Evolutionary conservation across 164 flowering plant species (phyloP).

Genomic region (Berberis vulgaris): DNA sequence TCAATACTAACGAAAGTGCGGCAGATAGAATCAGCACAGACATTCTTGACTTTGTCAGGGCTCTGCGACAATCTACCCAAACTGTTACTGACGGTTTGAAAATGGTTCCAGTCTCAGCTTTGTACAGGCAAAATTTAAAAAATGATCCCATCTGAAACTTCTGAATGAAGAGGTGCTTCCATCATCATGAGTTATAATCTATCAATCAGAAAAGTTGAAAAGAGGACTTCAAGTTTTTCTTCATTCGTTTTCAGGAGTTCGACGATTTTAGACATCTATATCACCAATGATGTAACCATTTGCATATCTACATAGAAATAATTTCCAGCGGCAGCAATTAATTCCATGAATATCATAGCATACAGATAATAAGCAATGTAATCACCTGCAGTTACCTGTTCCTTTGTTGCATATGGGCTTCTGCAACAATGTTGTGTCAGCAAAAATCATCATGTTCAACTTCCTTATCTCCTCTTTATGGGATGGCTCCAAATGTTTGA

Average conservation of each 20-base stretch:
- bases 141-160: too few relatives aligned
- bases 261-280: background rate
- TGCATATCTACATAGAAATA: background rate
- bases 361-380: background rate
- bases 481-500: slow-evolving; percentile 42
- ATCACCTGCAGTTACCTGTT: background rate
- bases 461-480: slow-evolving; percentile 35
- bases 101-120: too few relatives aligned
- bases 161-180: background rate
- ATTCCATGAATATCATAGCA: background rate
- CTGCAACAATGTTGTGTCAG: slow-evolving; percentile 58
- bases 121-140: too few relatives aligned
- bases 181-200: background rate
- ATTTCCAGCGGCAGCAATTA: background rate
- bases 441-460: slow-evolving; percentile 56
- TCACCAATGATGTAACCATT: background rate
- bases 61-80: background rate
- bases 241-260: background rate
- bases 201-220: background rate
- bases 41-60: background rate
- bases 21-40: background rate
- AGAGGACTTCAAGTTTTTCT: background rate
- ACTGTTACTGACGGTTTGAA: too few relatives aligned
- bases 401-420: slow-evolving; percentile 20
- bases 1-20: too few relatives aligned